A percentile compares a stretch with the other conserved stretches of the same genome.
These are phyloP conservation scores for Sporobolomyces pararoseus DNA, from an alignment of 768 basidiomycete species.

Conservation along the genomic window DNA sequence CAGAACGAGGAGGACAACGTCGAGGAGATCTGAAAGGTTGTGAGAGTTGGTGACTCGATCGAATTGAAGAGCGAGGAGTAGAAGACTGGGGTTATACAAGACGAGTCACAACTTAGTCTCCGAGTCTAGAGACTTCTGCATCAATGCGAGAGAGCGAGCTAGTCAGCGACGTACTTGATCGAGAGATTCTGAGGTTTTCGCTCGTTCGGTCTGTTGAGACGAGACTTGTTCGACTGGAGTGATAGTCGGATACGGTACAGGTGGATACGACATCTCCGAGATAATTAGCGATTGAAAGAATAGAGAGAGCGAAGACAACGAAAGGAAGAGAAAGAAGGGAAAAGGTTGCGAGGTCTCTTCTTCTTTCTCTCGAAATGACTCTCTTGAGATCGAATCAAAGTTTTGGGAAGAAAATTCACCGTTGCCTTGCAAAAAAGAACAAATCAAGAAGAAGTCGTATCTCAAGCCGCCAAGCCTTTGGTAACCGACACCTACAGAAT, in stretches of 20 bases:
- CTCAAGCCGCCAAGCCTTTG: constrained; percentile 18
- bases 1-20: neutral
- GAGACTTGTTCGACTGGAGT: no score
- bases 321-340: neutral
- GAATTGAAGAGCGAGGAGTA: neutral
- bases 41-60: neutral
- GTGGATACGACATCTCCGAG: neutral
- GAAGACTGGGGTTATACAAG: neutral
- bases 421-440: constrained; percentile 33
- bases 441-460: neutral
- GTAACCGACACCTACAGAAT: neutral
- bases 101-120: no score
- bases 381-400: no score
- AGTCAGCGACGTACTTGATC: neutral
- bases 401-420: constrained; percentile 2
- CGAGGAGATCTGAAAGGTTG: neutral
- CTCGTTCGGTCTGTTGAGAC: no score
- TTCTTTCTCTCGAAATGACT: neutral
- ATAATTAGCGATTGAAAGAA: neutral
- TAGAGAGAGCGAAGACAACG: neutral
- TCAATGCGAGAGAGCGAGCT: neutral
- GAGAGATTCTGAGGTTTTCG: no score
- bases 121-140: no score
- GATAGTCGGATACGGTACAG: constrained; percentile 1
- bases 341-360: neutral